These are phyloP conservation scores for Emmonsia crescens DNA, from an alignment of 2,329 filamentous ascomycete genomes.

Conservation along the genomic window DNA sequence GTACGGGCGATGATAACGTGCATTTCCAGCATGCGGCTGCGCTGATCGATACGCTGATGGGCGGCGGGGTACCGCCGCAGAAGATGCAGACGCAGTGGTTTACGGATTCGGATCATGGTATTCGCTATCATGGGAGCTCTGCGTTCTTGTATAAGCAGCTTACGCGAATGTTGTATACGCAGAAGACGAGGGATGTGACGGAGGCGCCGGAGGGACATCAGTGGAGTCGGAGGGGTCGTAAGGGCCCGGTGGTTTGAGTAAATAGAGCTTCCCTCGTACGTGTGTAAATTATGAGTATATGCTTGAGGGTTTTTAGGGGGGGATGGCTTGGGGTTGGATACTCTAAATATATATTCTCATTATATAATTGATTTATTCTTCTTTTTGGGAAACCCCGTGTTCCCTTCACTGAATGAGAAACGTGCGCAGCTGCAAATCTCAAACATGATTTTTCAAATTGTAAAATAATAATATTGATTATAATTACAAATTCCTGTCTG, in stretches of 20 bases:
- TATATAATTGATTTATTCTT: neutral
- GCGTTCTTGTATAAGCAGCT: slow-evolving; percentile 53
- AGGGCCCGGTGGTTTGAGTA: neutral
- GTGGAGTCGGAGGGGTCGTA: slow-evolving; percentile 33
- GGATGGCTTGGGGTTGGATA: neutral
- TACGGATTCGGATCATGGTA: slow-evolving; percentile 54
- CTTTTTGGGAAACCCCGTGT: too few species aligned
- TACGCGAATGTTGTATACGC: slow-evolving; percentile 49
- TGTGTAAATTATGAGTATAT: slow-evolving; percentile 10
- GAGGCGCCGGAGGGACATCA: slow-evolving; percentile 32
- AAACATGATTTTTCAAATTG: too few species aligned
- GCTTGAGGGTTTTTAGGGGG: neutral
- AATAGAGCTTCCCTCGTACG: neutral
- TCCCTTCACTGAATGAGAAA: too few species aligned
- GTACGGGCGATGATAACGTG: slow-evolving; percentile 60
- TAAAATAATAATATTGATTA: too few species aligned
- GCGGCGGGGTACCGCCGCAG: slow-evolving; percentile 46
- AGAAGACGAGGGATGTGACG: slow-evolving; percentile 42
- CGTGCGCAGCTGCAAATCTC: too few species aligned
- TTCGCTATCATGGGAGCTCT: slow-evolving; percentile 46
- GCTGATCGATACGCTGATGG: slow-evolving; percentile 51
- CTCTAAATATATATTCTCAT: neutral
- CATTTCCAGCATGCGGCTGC: slow-evolving; percentile 58
- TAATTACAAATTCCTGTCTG: neutral
- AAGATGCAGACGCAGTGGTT: slow-evolving; percentile 56